A percentile compares a stretch with the other conserved stretches of the same genome.
These are phyloP conservation scores for Biscogniauxia marginata DNA, from an alignment of 2,329 filamentous ascomycete genomes.

Conservation along the genomic window DNA sequence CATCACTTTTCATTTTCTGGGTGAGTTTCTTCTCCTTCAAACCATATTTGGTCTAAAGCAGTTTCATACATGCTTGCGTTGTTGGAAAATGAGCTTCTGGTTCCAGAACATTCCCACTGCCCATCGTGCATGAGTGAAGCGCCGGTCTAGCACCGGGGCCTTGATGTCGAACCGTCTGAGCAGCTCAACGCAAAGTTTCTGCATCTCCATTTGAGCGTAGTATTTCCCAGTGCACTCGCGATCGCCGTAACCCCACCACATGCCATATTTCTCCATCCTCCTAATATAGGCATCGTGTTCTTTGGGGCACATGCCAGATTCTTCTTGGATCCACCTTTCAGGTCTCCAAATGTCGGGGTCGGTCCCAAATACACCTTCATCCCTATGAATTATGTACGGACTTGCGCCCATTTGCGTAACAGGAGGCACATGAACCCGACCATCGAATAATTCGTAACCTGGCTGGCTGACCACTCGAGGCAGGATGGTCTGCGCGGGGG, in stretches of 20 bases:
- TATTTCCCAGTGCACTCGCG: background rate
- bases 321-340: conserved; percentile 2
- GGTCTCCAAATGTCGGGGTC: conserved; percentile 3
- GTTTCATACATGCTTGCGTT: too few species aligned
- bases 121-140: conserved; percentile 4
- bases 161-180: conserved; percentile 3
- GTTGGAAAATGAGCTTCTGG: background rate
- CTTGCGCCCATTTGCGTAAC: conserved; percentile 5
- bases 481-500: conserved; percentile 6
- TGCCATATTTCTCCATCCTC: background rate
- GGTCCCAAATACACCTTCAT: conserved; percentile 3
- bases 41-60: too few species aligned
- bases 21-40: too few species aligned
- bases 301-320: background rate
- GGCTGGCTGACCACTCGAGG: conserved; percentile 4
- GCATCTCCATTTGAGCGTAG: conserved; percentile 3
- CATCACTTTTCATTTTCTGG: too few species aligned
- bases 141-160: background rate
- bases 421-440: background rate
- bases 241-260: background rate
- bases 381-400: conserved; percentile 6
- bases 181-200: conserved; percentile 5
- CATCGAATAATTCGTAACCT: conserved; percentile 1
- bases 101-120: conserved; percentile 6
- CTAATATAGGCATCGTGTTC: background rate